These are phyloP conservation scores for Pseudogymnoascus sp. DNA, from an alignment of 2,329 filamentous ascomycete genomes.

Conservation along the genomic window DNA sequence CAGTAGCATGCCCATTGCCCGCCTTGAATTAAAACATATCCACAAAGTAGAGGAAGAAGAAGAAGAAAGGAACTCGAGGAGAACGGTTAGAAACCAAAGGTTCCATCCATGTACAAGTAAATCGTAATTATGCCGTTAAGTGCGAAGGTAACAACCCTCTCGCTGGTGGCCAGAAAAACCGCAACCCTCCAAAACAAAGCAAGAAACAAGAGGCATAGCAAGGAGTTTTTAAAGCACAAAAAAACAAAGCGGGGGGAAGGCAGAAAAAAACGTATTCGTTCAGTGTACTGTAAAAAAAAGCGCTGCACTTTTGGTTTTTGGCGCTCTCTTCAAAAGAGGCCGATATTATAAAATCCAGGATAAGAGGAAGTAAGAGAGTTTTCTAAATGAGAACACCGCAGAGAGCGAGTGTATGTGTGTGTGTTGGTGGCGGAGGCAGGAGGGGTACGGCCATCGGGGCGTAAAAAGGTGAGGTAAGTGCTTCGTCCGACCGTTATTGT, in stretches of 20 bases:
- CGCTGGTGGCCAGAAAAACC: background rate
- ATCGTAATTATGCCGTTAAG: background rate
- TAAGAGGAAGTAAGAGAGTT: background rate
- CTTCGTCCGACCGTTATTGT: constrained; percentile 3
- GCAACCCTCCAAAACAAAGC: background rate
- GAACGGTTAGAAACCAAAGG: background rate
- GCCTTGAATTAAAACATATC: background rate
- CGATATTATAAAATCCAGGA: background rate
- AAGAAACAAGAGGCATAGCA: background rate
- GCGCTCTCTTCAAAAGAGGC: background rate
- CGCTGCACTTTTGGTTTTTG: constrained; percentile 4
- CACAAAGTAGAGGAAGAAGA: background rate
- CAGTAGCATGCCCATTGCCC: background rate
- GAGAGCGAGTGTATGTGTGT: background rate
- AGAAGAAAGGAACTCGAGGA: background rate
- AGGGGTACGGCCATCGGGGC: background rate
- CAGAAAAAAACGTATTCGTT: background rate
- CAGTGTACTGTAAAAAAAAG: background rate
- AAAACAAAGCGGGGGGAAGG: background rate
- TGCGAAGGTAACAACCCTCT: background rate
- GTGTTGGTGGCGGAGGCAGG: background rate
- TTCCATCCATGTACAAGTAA: constrained; percentile 5
- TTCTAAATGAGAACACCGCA: background rate
- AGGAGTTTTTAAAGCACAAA: background rate
- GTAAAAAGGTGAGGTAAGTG: background rate